Evolutionary conservation across 495 filamentous ascomycete species (phyloP).

Genomic region (Tuber aestivum): DNA sequence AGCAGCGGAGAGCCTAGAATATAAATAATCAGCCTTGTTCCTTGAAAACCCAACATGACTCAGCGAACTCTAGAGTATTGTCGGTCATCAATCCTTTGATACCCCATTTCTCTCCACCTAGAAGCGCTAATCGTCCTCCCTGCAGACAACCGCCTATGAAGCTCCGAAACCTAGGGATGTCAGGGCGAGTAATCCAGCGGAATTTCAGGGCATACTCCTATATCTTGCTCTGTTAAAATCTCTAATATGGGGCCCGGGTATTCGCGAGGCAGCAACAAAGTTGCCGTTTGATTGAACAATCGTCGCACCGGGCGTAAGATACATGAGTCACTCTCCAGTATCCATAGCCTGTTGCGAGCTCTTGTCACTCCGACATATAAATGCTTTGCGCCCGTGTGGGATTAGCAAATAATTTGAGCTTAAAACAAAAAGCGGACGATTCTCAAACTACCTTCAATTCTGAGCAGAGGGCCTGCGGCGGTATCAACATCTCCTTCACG

Average conservation of each 20-base stretch:
- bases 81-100: slow-evolving; percentile 24
- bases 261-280: not conserved
- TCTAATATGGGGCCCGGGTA: slow-evolving; percentile 16
- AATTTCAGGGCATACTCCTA: not conserved
- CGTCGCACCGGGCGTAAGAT: slow-evolving; percentile 8
- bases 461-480: slow-evolving; percentile 16
- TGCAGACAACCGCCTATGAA: not conserved
- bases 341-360: slow-evolving; percentile 20
- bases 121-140: slow-evolving; percentile 9
- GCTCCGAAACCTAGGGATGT: slow-evolving; percentile 9
- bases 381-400: slow-evolving; percentile 8
- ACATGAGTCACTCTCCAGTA: slow-evolving; percentile 15
- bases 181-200: slow-evolving; percentile 1
- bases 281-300: slow-evolving; percentile 13
- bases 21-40: slow-evolving; percentile 3
- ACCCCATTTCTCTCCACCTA: slow-evolving; percentile 29
- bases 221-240: slow-evolving; percentile 8
- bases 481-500: not conserved
- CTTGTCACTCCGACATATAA: slow-evolving; percentile 25
- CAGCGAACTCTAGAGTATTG: slow-evolving; percentile 22
- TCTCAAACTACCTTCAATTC: slow-evolving; percentile 23
- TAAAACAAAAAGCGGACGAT: not conserved
- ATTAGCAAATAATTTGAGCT: not conserved
- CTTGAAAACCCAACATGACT: not conserved
- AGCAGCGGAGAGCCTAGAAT: slow-evolving; percentile 21